Evolutionary conservation across 2,329 filamentous ascomycete species (phyloP), one percentile per base, ranked within the genome.

Genomic region (Hypoxylon sp.): DNA sequence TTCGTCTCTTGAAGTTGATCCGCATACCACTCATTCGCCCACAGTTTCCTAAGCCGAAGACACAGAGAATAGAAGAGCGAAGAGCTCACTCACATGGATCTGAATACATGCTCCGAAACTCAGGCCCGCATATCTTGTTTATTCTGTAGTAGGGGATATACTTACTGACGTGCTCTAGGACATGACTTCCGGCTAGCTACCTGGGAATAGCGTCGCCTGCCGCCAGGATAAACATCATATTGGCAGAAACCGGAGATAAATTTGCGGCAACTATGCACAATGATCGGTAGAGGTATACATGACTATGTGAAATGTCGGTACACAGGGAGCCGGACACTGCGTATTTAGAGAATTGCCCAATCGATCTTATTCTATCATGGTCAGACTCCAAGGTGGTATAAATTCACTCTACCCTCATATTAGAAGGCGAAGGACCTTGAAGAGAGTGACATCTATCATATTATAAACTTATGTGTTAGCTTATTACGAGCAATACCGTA

Each of bases 231-330:
- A 29, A n/a, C 56, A 43, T 19, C 23, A 47, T 52, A 21, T 47
- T 32, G 37, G 47, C 39, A 46, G 11, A 45, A 52, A 46, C 58
- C 57, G 52, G 65, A 61, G 61, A 59, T 55, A 65, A 67, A 61
- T 52, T 43, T 58, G 61, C 61, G 16, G 61, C 47, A 46, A 41
- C 39, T 21, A 53, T 41, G 21, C 56, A 51, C 16, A 32, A 21
- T 12, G 34, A 41, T 23, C 16, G 14, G 34, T 30, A 41, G 19
- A 7, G 16, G 27, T 27, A 25, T 19, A 12, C 21, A 55, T 34
- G 8, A 16, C 19, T 16, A 48, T 39, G 54, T 52, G 34, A 54
- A 34, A 61, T 59, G 29, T 51, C 47, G 58, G 41, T 52, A 37
- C 39, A 43, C 46, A 29, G 45, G 47, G 37, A 58, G 23, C 51